A percentile compares a stretch with the other conserved stretches of the same genome.
Evolutionary conservation across 371 early-diverging fungal species (phyloP).

Genomic region (Rhizopus delemar): DNA sequence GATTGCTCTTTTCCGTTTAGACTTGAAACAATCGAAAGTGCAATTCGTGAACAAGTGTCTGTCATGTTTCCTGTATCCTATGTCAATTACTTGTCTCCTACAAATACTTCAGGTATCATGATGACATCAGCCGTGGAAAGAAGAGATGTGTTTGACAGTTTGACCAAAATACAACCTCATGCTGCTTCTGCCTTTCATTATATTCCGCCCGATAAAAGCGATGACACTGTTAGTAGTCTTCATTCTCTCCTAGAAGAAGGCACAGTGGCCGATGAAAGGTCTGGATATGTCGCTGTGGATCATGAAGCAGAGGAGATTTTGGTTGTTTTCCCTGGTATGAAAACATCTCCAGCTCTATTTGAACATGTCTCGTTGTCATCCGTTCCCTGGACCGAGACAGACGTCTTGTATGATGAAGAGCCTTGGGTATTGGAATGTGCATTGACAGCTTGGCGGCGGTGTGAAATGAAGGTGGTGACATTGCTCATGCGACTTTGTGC

Average conservation of each 20-base stretch:
- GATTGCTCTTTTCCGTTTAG: constrained; percentile 9
- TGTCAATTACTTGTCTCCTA: neutral
- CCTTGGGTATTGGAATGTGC: constrained; percentile 45
- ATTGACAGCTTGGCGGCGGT: constrained; percentile 37
- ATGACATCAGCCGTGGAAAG: constrained; percentile 19
- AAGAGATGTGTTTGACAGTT: constrained; percentile 1
- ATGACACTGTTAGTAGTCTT: constrained; percentile 9
- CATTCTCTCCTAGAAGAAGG: constrained; percentile 3
- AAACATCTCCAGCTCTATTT: constrained; percentile 24
- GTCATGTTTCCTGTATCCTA: constrained; percentile 17
- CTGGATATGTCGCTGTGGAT: constrained; percentile 42
- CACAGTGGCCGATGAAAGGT: constrained; percentile 11
- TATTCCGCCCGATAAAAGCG: constrained; percentile 22
- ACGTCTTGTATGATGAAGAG: constrained; percentile 8
- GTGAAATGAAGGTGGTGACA: constrained; percentile 45
- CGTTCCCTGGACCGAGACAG: constrained; percentile 39
- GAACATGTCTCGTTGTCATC: constrained; percentile 32
- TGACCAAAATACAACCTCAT: constrained; percentile 13
- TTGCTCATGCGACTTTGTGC: constrained; percentile 39
- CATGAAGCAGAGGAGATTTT: constrained; percentile 36
- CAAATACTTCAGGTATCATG: neutral
- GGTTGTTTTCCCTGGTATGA: constrained; percentile 39
- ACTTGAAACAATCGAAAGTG: constrained; percentile 1
- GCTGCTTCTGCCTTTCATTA: constrained; percentile 30
- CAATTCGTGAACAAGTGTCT: neutral